Conservation (phyloP, 1,284 basidiomycete genomes). For the Pyrrhoderma noxium region DNA sequence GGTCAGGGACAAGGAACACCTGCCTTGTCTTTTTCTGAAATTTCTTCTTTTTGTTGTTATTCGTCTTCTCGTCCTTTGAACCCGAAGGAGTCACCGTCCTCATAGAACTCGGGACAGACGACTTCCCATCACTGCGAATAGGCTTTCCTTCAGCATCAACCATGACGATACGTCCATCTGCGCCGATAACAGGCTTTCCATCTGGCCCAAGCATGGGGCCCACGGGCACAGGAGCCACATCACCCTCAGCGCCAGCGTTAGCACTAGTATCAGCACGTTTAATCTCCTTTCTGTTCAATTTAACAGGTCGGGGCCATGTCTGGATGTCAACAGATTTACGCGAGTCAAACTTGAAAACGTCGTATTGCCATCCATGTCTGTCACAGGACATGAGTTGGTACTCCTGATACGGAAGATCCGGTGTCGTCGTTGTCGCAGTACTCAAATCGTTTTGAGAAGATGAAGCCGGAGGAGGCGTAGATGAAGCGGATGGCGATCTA, state of each 20-base stretch:
- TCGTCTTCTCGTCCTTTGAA: slow-evolving; percentile 37
- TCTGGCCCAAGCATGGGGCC: slow-evolving; percentile 68
- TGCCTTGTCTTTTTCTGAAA: slow-evolving; percentile 83
- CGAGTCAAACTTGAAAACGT: slow-evolving; percentile 77
- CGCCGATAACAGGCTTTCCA: slow-evolving; percentile 69
- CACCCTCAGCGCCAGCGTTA: slow-evolving; percentile 16
- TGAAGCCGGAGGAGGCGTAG: background rate
- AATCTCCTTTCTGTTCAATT: slow-evolving; percentile 79
- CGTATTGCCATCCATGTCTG: slow-evolving; percentile 78
- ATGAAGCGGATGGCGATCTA: slow-evolving; percentile 5
- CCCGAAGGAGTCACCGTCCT: slow-evolving; percentile 18
- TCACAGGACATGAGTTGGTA: slow-evolving; percentile 69
- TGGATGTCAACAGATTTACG: slow-evolving; percentile 59
- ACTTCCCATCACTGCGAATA: slow-evolving; percentile 35
- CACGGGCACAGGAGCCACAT: slow-evolving; percentile 41
- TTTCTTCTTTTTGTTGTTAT: slow-evolving; percentile 55
- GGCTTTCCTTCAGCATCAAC: slow-evolving; percentile 68
- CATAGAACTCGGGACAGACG: background rate
- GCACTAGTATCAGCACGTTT: slow-evolving; percentile 39
- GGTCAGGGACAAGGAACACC: slow-evolving; percentile 68
- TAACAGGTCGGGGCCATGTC: slow-evolving; percentile 63
- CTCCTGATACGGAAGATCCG: slow-evolving; percentile 41
- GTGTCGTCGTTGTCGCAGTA: background rate
- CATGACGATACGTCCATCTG: slow-evolving; percentile 72
- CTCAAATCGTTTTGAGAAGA: background rate